These are phyloP conservation scores for Solanum chiquidenum DNA, from an alignment of 257 asterid species.

Conservation along the genomic window DNA sequence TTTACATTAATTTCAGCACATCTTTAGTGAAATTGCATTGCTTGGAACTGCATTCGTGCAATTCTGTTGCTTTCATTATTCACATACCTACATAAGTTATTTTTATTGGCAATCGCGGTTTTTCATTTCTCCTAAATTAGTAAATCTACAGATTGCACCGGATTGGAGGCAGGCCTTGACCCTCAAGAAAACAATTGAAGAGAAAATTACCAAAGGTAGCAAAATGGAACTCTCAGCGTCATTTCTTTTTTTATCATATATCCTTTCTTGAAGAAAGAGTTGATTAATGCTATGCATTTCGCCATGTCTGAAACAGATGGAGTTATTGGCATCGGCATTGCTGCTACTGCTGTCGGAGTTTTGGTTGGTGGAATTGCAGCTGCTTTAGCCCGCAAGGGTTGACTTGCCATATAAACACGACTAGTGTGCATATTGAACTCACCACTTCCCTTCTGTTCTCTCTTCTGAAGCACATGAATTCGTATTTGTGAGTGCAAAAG, in stretches of 20 bases:
- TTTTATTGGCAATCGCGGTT: not conserved
- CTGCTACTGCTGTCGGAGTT: slow-evolving; percentile 81
- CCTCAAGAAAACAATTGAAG: slow-evolving; percentile 81
- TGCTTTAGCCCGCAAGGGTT: slow-evolving; percentile 63
- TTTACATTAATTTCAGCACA: not conserved
- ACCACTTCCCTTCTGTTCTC: not conserved
- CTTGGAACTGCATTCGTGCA: not conserved
- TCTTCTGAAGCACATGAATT: not conserved
- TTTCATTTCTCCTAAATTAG: not conserved
- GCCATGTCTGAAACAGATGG: slow-evolving; percentile 37
- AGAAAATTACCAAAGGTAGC: slow-evolving; percentile 68
- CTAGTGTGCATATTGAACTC: not conserved
- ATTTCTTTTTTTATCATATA: not conserved
- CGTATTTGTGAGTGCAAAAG: not conserved
- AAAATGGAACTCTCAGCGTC: not conserved
- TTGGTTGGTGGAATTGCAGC: slow-evolving; percentile 81
- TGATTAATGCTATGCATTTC: not conserved
- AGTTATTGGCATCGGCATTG: slow-evolving; percentile 75
- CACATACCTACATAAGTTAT: not conserved
- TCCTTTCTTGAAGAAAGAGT: not conserved
- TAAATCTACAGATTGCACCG: slow-evolving; percentile 50
- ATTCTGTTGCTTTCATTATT: not conserved
- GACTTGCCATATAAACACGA: slow-evolving; percentile 4
- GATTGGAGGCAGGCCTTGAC: slow-evolving; percentile 85
- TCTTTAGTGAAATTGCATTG: not conserved